Conservation (phyloP, 805 yeast species). For the Saturnispora hagleri region DNA sequence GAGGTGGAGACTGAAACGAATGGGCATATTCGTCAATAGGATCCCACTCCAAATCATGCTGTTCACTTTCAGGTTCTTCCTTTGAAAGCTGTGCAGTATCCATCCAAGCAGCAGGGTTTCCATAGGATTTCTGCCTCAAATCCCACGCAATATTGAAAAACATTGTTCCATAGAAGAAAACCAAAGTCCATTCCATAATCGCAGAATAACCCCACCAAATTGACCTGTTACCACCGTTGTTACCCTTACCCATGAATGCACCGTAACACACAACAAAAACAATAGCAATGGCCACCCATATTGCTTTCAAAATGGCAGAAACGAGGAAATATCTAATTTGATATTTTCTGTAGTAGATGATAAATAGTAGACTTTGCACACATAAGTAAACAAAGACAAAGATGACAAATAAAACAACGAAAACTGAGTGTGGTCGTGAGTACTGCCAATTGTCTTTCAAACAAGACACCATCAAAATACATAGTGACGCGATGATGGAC, state of each 20-base stretch:
- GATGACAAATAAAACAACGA: conserved; percentile 67
- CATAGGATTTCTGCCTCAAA: conserved; percentile 28
- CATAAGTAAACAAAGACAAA: conserved; percentile 47
- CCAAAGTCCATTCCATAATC: conserved; percentile 73
- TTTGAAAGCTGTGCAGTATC: conserved; percentile 1
- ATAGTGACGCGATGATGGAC: conserved; percentile 42
- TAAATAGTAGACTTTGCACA: conserved; percentile 10
- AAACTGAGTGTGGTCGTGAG: conserved; percentile 49
- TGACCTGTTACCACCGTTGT: conserved; percentile 20
- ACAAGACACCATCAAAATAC: conserved; percentile 64
- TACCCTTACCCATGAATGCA: conserved; percentile 19
- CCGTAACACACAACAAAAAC: conserved; percentile 64
- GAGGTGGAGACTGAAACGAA: neutral
- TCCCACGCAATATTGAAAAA: conserved; percentile 59
- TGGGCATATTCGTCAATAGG: conserved; percentile 1
- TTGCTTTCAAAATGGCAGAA: conserved; percentile 43
- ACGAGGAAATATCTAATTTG: conserved; percentile 25
- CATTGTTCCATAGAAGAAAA: conserved; percentile 76
- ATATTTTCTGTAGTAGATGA: conserved; percentile 19
- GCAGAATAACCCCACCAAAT: conserved; percentile 44
- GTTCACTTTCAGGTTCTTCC: neutral
- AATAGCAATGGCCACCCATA: conserved; percentile 62
- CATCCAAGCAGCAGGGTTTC: conserved; percentile 11
- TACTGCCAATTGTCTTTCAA: conserved; percentile 51
- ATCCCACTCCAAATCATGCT: conserved; percentile 5